Conservation (phyloP, 164 flowering plant species). For the Vitis riparia region DNA sequence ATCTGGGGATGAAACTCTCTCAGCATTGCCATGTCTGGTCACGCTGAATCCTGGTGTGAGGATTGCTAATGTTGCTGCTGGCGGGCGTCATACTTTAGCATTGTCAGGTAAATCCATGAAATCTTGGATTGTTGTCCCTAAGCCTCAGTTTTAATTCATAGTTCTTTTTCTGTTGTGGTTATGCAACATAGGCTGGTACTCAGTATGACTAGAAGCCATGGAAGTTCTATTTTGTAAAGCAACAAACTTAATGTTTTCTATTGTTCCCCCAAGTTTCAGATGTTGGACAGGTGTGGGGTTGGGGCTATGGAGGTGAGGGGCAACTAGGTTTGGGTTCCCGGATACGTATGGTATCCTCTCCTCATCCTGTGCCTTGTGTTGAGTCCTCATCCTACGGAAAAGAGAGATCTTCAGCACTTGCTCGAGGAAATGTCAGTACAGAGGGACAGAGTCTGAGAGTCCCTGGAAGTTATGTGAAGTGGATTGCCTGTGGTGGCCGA, state of each 20-base stretch:
- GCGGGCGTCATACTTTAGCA: conserved; percentile 94
- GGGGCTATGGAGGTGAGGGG: conserved; percentile 99
- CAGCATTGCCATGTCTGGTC: conserved; percentile 89
- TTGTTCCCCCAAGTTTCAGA: conserved; percentile 64
- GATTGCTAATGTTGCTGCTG: conserved; percentile 84
- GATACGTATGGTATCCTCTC: conserved; percentile 92
- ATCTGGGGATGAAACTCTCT: conserved; percentile 65
- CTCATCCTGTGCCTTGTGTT: conserved; percentile 89
- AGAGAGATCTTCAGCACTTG: conserved; percentile 47
- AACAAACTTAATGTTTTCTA: conserved; percentile 26
- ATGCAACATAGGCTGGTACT: background rate
- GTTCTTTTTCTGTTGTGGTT: background rate
- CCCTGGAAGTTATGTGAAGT: conserved; percentile 84
- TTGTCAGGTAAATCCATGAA: conserved; percentile 66
- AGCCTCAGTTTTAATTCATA: conserved; percentile 1
- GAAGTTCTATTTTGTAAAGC: conserved; percentile 15
- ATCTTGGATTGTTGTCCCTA: background rate
- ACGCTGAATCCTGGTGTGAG: conserved; percentile 79
- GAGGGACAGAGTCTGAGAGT: conserved; percentile 56
- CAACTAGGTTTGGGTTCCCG: conserved; percentile 97
- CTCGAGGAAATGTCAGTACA: conserved; percentile 50
- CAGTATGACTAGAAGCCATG: conserved; percentile 13
- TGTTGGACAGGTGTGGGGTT: conserved; percentile 99
- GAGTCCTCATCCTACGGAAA: conserved; percentile 53
- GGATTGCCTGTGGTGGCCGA: conserved; percentile 96